Conservation (phyloP, 306 rosid genomes). For the Neltuma alba region DNA sequence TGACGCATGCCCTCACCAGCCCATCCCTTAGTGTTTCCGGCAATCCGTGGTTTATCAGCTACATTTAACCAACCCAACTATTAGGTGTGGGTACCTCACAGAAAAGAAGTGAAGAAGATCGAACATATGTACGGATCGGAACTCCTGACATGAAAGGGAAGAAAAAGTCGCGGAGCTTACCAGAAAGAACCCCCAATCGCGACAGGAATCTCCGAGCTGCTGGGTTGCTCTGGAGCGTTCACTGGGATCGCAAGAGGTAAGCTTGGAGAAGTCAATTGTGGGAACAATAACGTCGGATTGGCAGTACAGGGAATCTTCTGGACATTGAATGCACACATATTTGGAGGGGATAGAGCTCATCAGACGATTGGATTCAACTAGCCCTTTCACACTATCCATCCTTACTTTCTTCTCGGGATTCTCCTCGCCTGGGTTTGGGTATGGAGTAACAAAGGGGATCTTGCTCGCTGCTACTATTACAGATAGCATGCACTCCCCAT, state of each 20-base stretch:
- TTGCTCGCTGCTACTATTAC: not conserved
- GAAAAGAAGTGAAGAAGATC: not conserved
- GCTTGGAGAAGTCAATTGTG: conserved; percentile 45
- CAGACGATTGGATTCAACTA: conserved; percentile 40
- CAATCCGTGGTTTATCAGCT: conserved; percentile 65
- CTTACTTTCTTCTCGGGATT: conserved; percentile 11
- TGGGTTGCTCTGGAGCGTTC: conserved; percentile 37
- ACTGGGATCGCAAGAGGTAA: conserved; percentile 37
- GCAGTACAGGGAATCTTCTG: not conserved
- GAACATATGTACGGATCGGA: no score
- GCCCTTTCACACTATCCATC: conserved; percentile 37
- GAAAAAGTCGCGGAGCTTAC: conserved; percentile 11
- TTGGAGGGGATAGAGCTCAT: conserved; percentile 40
- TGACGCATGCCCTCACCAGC: conserved; percentile 24
- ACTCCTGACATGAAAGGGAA: no score
- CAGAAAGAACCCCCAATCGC: conserved; percentile 65
- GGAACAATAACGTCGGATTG: conserved; percentile 38
- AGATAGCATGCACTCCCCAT: not conserved
- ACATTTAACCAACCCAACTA: not conserved
- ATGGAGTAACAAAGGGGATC: not conserved
- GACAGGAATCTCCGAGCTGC: conserved; percentile 51
- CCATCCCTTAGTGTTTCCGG: conserved; percentile 44
- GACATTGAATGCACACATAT: conserved; percentile 23
- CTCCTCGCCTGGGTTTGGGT: not conserved
- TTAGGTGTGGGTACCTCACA: not conserved